These are phyloP conservation scores for Debaryomyces coudertii DNA, from an alignment of 1,139 yeast genomes.

Conservation along the genomic window DNA sequence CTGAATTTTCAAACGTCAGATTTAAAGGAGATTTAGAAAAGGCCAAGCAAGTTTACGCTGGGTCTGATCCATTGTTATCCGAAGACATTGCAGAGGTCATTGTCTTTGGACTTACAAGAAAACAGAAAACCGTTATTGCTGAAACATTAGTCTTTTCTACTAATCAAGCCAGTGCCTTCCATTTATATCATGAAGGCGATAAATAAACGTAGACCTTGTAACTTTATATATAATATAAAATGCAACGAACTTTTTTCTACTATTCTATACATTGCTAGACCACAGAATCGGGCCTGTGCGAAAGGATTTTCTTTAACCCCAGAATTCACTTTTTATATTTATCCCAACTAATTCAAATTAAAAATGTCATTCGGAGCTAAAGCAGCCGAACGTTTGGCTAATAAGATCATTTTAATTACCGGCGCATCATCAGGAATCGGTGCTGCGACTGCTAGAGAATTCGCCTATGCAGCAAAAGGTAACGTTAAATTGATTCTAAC, in stretches of 20 bases:
- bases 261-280: no score
- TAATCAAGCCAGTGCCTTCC: constrained; percentile 77
- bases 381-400: constrained; percentile 49
- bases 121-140: constrained; percentile 75
- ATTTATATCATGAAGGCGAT: constrained; percentile 34
- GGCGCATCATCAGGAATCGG: constrained; percentile 60
- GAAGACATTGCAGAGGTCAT: constrained; percentile 83
- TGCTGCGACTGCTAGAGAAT: constrained; percentile 73
- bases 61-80: constrained; percentile 72
- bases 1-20: constrained; percentile 80
- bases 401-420: constrained; percentile 39
- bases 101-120: constrained; percentile 71
- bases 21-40: constrained; percentile 69
- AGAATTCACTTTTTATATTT: neutral
- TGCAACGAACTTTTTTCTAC: no score
- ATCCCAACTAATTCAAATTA: neutral
- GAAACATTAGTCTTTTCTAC: constrained; percentile 76
- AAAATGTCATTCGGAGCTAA: constrained; percentile 46
- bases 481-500: constrained; percentile 63
- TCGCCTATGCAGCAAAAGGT: constrained; percentile 71
- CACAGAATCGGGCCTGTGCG: no score
- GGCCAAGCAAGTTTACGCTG: constrained; percentile 75
- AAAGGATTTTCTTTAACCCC: neutral
- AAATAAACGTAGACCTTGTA: neutral
- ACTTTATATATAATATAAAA: neutral